phyloP scores from a whole-genome alignment of 2,329 filamentous ascomycete genomes.

The Colletotrichum navitas region DNA sequence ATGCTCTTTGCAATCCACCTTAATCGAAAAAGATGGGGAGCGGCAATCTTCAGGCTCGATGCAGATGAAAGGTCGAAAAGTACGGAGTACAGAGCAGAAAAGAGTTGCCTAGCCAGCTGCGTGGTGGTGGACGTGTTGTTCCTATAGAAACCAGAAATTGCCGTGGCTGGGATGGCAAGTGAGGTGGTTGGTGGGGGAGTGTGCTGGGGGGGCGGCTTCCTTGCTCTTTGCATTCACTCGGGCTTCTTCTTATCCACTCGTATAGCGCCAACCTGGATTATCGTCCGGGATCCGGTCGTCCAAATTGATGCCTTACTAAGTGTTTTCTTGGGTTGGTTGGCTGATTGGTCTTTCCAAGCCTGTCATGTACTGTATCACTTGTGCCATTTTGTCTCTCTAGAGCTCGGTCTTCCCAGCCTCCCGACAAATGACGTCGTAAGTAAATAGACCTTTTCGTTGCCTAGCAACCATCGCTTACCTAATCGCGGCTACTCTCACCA shows the following conservation, averaged over 20 bases:
- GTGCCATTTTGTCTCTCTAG: no score
- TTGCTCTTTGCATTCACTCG: not conserved
- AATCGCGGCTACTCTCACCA: slow-evolving; percentile 7
- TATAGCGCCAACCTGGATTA: not conserved
- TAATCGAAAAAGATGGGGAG: slow-evolving; percentile 1
- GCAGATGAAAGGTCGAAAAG: slow-evolving; percentile 9
- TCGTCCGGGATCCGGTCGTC: not conserved
- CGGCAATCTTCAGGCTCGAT: not conserved
- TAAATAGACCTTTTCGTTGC: slow-evolving; percentile 47
- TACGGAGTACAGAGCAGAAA: slow-evolving; percentile 21
- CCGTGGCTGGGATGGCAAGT: slow-evolving; percentile 43
- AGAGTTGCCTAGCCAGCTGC: slow-evolving; percentile 32
- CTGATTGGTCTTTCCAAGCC: not conserved
- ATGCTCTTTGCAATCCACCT: slow-evolving; percentile 28
- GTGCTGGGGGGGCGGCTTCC: slow-evolving; percentile 13
- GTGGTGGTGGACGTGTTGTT: slow-evolving; percentile 41
- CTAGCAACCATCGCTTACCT: slow-evolving; percentile 48
- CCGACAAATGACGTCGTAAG: slow-evolving; percentile 50
- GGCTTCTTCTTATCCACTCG: not conserved
- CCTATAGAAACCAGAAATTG: slow-evolving; percentile 47
- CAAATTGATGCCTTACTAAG: not conserved
- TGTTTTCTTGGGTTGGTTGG: not conserved
- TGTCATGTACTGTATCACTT: no score
- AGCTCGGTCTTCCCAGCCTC: not conserved
- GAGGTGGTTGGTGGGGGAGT: slow-evolving; percentile 42